Base-by-base conservation (phyloP, 805 yeast species). In the Candida nitratophila region DNA sequence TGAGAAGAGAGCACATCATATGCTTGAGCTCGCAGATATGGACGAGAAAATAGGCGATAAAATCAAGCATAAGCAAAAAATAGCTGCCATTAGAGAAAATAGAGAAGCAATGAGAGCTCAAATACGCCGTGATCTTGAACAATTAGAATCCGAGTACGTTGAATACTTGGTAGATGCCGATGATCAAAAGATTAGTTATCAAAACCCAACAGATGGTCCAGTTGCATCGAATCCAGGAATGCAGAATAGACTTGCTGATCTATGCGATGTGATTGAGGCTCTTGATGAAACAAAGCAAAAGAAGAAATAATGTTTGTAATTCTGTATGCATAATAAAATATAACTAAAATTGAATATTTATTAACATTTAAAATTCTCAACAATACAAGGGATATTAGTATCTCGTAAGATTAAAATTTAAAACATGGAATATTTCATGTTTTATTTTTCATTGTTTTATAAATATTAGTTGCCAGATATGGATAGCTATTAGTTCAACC, bases 41-140 rank as follows among this genome's bases (percentile, higher is more conserved):
- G 31, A 44, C 20, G 37, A 47, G 5, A 31, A 19, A 1, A 32
- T 41, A 5, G 43, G 50, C 22, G 17, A 24, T 5, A 41, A 49
- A 17, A 44, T 54, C 5, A 35, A 46, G 14, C 39, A 41, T 3
- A 36, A 37, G 4, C 56, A 53, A 38, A 48, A 44, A 35, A 39
- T 41, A 4, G 32, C 30, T 7, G 46, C 57, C 4, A 27, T 53
- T 14, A 33, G 31, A 22, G 60, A 57, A 26, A 53, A 53, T 40
- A 45, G 58, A 39, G 53, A 53, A n/a, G 38, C 51, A 3, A 29
- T 48, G 15, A 50, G 46, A 26, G 40, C 33, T 5, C 52, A 52
- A 24, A 37, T 50, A 2, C 27, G 46, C n/a, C 30, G 35, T 2
- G 53, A 54, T 11, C 31, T 56, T 30, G 46, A 45, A 11, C 35